phyloP scores from a whole-genome alignment of 371 early-diverging fungal genomes.

The Syncephalastrum contaminatum region DNA sequence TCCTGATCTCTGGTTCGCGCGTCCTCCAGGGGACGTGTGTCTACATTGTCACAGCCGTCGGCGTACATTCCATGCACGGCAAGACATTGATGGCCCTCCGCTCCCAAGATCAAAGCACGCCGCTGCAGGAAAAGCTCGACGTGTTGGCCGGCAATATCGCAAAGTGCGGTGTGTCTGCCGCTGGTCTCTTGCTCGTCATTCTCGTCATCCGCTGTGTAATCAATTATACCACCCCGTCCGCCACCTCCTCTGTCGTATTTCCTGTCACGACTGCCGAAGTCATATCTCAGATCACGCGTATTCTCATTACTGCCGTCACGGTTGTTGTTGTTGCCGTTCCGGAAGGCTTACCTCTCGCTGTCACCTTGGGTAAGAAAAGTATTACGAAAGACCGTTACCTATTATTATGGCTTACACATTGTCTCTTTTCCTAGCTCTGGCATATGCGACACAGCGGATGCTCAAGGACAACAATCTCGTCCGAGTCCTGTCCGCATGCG shows the following conservation, averaged over 20 bases:
- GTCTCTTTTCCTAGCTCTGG: conserved; percentile 46
- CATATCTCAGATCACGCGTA: conserved; percentile 50
- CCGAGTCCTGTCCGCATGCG: conserved; percentile 86
- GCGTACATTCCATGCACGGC: conserved; percentile 72
- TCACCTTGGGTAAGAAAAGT: conserved; percentile 54
- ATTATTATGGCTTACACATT: not conserved
- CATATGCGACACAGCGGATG: conserved; percentile 81
- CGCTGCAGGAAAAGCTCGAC: conserved; percentile 70
- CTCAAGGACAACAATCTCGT: conserved; percentile 90
- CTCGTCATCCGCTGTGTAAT: conserved; percentile 62
- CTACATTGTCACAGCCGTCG: conserved; percentile 68
- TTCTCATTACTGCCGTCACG: conserved; percentile 70
- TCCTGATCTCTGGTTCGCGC: conserved; percentile 73
- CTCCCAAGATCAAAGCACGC: conserved; percentile 59
- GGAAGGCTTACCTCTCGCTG: conserved; percentile 80
- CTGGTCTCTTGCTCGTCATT: conserved; percentile 61
- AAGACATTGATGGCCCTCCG: conserved; percentile 73
- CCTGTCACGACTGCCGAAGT: conserved; percentile 28
- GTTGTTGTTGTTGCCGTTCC: conserved; percentile 81
- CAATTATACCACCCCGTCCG: conserved; percentile 11
- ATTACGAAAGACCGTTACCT: not conserved
- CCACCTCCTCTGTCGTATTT: conserved; percentile 5
- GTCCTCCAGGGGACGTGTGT: conserved; percentile 77
- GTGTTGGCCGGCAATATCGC: conserved; percentile 69
- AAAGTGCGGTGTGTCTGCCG: conserved; percentile 67